phyloP scores from a whole-genome alignment of 768 basidiomycete species.

The Tricholoma terreum region DNA sequence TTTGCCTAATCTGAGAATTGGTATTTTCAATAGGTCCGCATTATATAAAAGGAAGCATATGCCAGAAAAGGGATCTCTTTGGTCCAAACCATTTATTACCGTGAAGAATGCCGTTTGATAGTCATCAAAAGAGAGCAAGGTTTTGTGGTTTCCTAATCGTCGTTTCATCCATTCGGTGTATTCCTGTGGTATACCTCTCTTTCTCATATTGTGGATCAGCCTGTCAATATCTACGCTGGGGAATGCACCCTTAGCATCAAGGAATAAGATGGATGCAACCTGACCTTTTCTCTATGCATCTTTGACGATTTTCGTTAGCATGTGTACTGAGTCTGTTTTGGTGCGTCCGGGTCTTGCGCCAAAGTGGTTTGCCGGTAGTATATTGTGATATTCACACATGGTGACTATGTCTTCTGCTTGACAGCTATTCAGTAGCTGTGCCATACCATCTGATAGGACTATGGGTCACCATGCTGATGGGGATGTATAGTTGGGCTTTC shows the following conservation, averaged over 20 bases:
- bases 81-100: slow-evolving; percentile 16
- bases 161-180: slow-evolving; percentile 7
- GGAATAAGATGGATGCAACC: slow-evolving; percentile 23
- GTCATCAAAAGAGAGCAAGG: background rate
- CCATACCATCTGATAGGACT: background rate
- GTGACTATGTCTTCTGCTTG: background rate
- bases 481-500: background rate
- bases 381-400: background rate
- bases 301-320: slow-evolving; percentile 29
- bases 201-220: background rate
- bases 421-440: background rate
- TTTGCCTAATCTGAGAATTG: no score
- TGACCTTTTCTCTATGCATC: slow-evolving; percentile 29
- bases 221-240: background rate
- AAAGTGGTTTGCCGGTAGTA: slow-evolving; percentile 19
- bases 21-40: slow-evolving; percentile 15
- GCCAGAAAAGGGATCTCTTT: slow-evolving; percentile 21
- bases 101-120: background rate
- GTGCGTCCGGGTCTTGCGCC: slow-evolving; percentile 24
- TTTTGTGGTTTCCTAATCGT: background rate
- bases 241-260: slow-evolving; percentile 24
- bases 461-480: background rate
- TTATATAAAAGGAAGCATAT: slow-evolving; percentile 25
- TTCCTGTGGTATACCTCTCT: background rate
- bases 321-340: slow-evolving; percentile 30